Evolutionary conservation across 192 early-diverging fungal genomes (phyloP), one percentile per base, ranked within the genome.

Genomic region (Entomortierella chlamydospora): DNA sequence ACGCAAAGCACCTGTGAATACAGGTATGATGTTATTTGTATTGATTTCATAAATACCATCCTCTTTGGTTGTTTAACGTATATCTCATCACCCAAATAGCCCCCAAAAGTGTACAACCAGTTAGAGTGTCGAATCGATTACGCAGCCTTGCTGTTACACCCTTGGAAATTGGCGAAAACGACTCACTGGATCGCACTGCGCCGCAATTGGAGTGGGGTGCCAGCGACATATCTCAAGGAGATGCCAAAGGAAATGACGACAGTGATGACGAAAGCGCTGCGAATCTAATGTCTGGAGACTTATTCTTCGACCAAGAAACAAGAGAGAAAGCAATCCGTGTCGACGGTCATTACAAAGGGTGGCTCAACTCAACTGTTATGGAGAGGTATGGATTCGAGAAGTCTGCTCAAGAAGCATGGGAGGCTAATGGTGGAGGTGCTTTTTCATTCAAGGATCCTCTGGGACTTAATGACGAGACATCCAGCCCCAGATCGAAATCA

Each of bases 371-470:
- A 0, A 87, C 73, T 0, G 81, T 88, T 13, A 87, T 91, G 61
- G 65, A 81, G 45, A 90, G 85, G 52, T 83, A 93, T 55, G 84
- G 85, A 2, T 86, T 94, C 53, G 86, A 87, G 23, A 62, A 71
- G 37, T 85, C 80, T 55, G 90, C 91, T 4, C 65, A 84, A 6
- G 89, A 89, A 41, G 89, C 89, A 28, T 94, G 92, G 91, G 91
- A 94, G 49, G 88, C 87, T 57, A 88, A 94, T 49, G 92, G 91
- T 25, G 92, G 92, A 31, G 92, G 90, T 37, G 87, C 83, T 26
- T 94, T 90, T 63, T 90, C 92, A 22, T 92, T 86, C 68, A 89
- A 84, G 31, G 88, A 91, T 59, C 90, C 89, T 1, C 57, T 89
- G 47, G 90, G 88, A 18, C 83, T 73, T 33, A 65, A 63, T 37